Base-by-base conservation (phyloP, 352 stramenopile genomes). In the Elongisporangium prolatum region DNA sequence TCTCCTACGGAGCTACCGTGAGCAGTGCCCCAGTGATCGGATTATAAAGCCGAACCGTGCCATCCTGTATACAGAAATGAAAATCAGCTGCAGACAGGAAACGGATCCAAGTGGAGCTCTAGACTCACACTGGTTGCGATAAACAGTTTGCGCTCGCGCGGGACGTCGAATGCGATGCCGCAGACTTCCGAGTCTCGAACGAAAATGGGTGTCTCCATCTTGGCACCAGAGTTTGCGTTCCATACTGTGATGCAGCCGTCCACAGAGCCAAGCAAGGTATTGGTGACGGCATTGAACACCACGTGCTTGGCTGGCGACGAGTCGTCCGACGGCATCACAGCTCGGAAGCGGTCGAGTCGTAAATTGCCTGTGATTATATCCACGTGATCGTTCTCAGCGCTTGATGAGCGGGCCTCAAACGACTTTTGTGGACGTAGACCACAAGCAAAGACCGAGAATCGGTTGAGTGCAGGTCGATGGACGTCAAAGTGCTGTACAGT, bases 141-240 rank as follows among this genome's bases (percentile, higher is more conserved):
- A 57, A 82, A 91, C 6, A 88, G 73, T 49, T 91, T 91, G 25
- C 80, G 66, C 38, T 91, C 68, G 2, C 80, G 74, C 38, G 80
- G 80, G 28, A 69, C 61, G 25, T 91, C 80, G 47, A 88, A 88
- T 0, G 64, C 68, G 9, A 91, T 68, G 3, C 70, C 78, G 48
- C 80, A 91, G 11, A 88, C 69, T 48, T 87, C 76, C 2, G 71
- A 68, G 22, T 81, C 64, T 48, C 72, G 65, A 11, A 91, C 68
- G 1, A 54, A 21, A 3, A 88, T 65, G 0, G 76, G 76, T 21
- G 84, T 75, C 44, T 88, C 72, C 18, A 84, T 68, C 60, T 86
- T 86, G 3, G 51, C 60, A 0, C 80, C 80, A 14, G 77, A 86
- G 61, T 88, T 87, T 9, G 64, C 80, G 57, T 67, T 86, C 80